phyloP scores from a whole-genome alignment of 257 asterid genomes.

The Capsicum chinense region DNA sequence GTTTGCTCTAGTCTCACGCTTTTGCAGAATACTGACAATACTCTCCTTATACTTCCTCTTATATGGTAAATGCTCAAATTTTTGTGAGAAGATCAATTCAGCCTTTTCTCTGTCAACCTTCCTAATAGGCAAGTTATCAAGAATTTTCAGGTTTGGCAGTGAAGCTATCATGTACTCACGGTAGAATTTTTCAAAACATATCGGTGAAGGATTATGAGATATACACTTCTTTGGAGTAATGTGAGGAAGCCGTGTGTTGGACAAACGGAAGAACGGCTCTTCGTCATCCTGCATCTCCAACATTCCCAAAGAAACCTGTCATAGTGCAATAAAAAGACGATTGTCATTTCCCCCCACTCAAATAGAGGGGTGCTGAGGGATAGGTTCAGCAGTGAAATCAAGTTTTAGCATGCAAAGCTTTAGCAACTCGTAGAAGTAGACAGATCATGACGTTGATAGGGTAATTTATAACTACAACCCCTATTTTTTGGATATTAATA shows the following conservation, averaged over 20 bases:
- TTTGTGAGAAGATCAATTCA: constrained; percentile 47
- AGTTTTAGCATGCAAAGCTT: constrained; percentile 5
- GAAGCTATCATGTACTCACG: constrained; percentile 87
- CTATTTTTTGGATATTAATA: constrained; percentile 21
- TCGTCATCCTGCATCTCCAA: constrained; percentile 55
- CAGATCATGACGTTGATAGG: background rate
- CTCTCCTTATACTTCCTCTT: constrained; percentile 63
- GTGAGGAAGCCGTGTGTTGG: constrained; percentile 42
- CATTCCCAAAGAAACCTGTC: constrained; percentile 63
- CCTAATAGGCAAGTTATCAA: constrained; percentile 73
- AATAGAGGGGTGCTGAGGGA: background rate
- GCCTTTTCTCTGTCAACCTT: constrained; percentile 69
- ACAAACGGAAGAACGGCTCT: constrained; percentile 42
- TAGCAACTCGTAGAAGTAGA: background rate
- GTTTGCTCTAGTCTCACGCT: constrained; percentile 73
- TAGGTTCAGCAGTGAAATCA: background rate
- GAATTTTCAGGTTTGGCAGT: constrained; percentile 64
- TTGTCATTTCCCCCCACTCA: background rate
- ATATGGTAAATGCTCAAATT: constrained; percentile 84
- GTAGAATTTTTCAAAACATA: constrained; percentile 86
- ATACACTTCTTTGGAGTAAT: constrained; percentile 51
- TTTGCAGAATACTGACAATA: constrained; percentile 63
- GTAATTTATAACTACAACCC: background rate
- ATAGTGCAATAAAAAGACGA: constrained; percentile 22
- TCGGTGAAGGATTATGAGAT: constrained; percentile 73